These are phyloP conservation scores for Starmerella davenportii DNA, from an alignment of 805 yeast species.

Conservation along the genomic window DNA sequence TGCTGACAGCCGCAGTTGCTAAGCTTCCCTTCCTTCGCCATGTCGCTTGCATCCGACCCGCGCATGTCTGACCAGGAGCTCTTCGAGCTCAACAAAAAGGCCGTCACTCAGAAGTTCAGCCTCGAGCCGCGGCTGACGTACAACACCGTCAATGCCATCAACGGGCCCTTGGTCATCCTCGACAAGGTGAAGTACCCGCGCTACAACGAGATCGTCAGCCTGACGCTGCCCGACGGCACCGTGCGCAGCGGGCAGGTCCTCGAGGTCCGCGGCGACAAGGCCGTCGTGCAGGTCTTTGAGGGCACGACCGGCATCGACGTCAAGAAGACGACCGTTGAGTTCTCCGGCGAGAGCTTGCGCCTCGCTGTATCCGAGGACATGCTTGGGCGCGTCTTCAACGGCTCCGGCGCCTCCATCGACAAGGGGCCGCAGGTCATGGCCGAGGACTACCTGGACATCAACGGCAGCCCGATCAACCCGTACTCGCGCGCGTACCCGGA, in stretches of 20 bases:
- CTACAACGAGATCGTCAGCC: constrained; percentile 88
- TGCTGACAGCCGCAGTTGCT: no score
- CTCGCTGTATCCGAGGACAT: constrained; percentile 93
- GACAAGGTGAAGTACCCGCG: constrained; percentile 78
- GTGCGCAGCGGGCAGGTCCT: constrained; percentile 93
- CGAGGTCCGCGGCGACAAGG: constrained; percentile 93
- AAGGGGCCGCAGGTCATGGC: constrained; percentile 97
- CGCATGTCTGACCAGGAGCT: constrained; percentile 22
- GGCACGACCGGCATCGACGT: constrained; percentile 99
- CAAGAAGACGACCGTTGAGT: constrained; percentile 90
- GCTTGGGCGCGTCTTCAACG: constrained; percentile 95
- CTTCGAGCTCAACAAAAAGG: constrained; percentile 67
- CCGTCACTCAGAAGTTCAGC: constrained; percentile 80
- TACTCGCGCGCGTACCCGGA: constrained; percentile 97
- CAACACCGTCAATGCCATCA: constrained; percentile 95
- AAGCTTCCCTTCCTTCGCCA: no score
- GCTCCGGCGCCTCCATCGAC: constrained; percentile 96
- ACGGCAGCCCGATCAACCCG: constrained; percentile 98
- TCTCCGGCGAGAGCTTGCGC: constrained; percentile 85
- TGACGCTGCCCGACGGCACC: constrained; percentile 91
- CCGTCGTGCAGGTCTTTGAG: constrained; percentile 96
- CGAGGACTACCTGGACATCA: constrained; percentile 94
- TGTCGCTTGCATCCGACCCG: constrained; percentile 13
- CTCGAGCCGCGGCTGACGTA: constrained; percentile 81
- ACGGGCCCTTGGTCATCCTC: constrained; percentile 89